Base-by-base conservation (phyloP, 106 monocot species). In the Agapanthus africanus region DNA sequence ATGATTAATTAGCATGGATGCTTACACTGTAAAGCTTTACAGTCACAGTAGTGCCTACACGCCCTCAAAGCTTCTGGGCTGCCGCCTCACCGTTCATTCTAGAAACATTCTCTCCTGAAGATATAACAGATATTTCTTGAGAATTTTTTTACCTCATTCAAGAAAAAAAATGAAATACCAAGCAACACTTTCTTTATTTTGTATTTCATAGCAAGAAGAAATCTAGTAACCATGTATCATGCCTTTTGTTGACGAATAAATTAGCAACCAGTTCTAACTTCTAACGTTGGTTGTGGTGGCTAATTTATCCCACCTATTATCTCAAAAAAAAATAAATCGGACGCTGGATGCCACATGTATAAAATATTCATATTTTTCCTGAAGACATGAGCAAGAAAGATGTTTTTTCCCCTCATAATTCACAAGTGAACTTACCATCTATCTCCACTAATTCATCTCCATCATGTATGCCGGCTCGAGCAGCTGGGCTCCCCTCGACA, bases 371-470 rank as follows among this genome's bases (percentile, higher is more conserved):
- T 8, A 14, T 42, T 42, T 8, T 14, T 42, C 7, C 7, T 42
- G 42, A 42, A 42, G 14, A 42, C 14, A 42, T 42, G 14, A 42
- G 10, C 14, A 42, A 8, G 7, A 8, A 42, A 7, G 10, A 42
- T 7, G 10, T 42, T 42, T 42, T 42, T 7, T 7, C 42, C 14
- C 42, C 14, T 42, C 7, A 73, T 27, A 50, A 14, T 32, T 9
- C 8, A 35, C 6, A 63, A 33, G 47, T 52, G 19, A 66, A 65
- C 77, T 72, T 63, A 91, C 95, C 91, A 82, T 91, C 80, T 59
- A 95, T 91, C 69, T 91, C 91, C 74, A 95, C 49, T 31, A 95
- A 73, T 56, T 95, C 84, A 73, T 95, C 95, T 65, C 95, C 88
- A 80, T 85, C 91, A 63, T 73, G 88, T 66, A 95, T 82, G 41